phyloP scores from a whole-genome alignment of 495 filamentous ascomycete genomes.

The Aspergillus ostianus region DNA sequence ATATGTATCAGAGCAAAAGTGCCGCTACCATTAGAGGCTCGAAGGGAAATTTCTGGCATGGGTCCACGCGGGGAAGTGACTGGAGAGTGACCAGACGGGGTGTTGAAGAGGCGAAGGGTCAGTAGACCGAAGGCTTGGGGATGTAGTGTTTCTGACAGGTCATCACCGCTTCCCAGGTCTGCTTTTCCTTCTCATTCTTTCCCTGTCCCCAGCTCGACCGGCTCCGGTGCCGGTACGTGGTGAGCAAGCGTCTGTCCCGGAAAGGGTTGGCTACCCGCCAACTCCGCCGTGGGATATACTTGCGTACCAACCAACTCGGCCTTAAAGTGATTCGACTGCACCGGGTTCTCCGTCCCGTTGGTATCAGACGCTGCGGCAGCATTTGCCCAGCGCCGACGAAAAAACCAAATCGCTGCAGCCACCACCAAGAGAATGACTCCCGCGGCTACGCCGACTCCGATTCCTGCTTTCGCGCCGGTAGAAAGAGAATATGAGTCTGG shows the following conservation, averaged over 20 bases:
- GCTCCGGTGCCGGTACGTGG: neutral
- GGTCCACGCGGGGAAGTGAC: no score
- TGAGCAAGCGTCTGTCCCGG: neutral
- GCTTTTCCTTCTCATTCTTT: neutral
- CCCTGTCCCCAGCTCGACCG: slow-evolving; percentile 1
- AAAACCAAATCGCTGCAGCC: neutral
- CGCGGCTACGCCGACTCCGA: neutral
- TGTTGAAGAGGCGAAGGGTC: no score
- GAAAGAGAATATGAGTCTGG: neutral
- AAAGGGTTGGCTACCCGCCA: neutral
- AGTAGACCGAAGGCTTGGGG: no score
- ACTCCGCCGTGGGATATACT: neutral
- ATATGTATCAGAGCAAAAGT: neutral
- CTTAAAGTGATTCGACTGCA: neutral
- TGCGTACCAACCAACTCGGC: neutral
- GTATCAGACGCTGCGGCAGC: neutral
- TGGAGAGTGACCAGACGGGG: no score
- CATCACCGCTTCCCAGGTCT: no score
- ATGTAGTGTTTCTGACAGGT: no score
- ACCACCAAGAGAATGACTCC: neutral
- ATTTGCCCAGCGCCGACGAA: neutral
- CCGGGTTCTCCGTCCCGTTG: neutral
- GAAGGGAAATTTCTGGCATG: no score
- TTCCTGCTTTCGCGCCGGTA: neutral
- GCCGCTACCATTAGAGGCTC: no score